These are phyloP conservation scores for Tritrichomonas musculus DNA, from an alignment of 208 protist genomes.

Conservation along the genomic window DNA sequence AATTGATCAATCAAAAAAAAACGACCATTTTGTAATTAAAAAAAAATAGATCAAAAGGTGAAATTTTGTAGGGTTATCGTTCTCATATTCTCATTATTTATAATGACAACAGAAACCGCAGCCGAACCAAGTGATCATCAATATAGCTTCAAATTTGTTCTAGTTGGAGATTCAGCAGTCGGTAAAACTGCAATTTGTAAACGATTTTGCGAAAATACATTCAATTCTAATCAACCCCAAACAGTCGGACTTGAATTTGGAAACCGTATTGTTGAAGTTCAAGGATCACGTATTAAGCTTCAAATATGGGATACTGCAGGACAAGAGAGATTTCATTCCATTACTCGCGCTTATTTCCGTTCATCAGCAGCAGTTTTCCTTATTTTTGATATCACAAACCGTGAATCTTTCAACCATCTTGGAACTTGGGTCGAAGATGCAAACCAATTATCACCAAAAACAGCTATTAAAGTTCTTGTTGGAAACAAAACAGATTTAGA, in stretches of 20 bases:
- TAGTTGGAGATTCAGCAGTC: not conserved
- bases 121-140: not conserved
- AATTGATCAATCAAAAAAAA: no score
- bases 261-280: not conserved
- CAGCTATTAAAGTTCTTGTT: conserved; percentile 23
- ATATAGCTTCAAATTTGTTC: not conserved
- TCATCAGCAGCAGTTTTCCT: not conserved
- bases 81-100: no score
- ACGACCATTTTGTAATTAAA: no score
- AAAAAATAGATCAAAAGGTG: no score
- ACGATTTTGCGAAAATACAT: conserved; percentile 8
- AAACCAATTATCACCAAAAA: not conserved
- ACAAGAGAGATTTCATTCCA: conserved; percentile 10
- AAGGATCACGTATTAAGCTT: not conserved
- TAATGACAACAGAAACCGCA: no score
- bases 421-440: not conserved
- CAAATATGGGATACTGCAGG: conserved; percentile 36
- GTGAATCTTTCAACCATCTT: not conserved
- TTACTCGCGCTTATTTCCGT: conserved; percentile 9
- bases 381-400: conserved; percentile 28
- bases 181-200: not conserved
- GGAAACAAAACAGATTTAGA: conserved; percentile 33
- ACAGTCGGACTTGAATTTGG: conserved; percentile 34
- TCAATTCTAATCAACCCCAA: conserved; percentile 15
- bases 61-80: no score